Evolutionary conservation across 148 eudicot species (phyloP).

Genomic region (Beta vulgaris): DNA sequence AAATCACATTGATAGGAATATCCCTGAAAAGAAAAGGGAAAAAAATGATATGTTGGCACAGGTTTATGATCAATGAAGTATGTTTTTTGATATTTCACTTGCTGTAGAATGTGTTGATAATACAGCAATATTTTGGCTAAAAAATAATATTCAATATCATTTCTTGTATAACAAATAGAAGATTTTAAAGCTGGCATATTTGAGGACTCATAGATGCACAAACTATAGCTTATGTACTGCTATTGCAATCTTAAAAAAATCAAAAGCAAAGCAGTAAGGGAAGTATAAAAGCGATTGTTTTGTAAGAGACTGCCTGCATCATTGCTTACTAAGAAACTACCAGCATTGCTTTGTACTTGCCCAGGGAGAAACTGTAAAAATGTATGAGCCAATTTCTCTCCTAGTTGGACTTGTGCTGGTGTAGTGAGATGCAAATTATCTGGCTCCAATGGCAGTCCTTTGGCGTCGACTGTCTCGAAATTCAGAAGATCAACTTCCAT

Average conservation of each 20-base stretch:
- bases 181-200: background rate
- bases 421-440: conserved; percentile 58
- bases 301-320: conserved; percentile 12
- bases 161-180: background rate
- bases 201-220: background rate
- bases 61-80: too few species aligned
- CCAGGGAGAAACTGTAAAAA: conserved; percentile 40
- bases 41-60: background rate
- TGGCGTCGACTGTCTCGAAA: conserved; percentile 48
- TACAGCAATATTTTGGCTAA: too few species aligned
- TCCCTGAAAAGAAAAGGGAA: too few species aligned
- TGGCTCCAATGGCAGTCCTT: conserved; percentile 42
- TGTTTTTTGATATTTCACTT: too few species aligned
- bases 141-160: background rate
- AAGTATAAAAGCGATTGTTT: background rate
- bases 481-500: conserved; percentile 38
- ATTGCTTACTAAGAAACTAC: conserved; percentile 20
- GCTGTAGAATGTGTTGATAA: too few species aligned
- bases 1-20: too few species aligned
- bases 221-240: background rate
- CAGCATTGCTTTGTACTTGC: conserved; percentile 22
- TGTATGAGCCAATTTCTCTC: conserved; percentile 47
- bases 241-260: conserved; percentile 9
- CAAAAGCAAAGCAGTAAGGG: background rate
- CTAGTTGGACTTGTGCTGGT: conserved; percentile 45